Conservation (phyloP, 108 stramenopile species). For the Bacterosira constricta region DNA sequence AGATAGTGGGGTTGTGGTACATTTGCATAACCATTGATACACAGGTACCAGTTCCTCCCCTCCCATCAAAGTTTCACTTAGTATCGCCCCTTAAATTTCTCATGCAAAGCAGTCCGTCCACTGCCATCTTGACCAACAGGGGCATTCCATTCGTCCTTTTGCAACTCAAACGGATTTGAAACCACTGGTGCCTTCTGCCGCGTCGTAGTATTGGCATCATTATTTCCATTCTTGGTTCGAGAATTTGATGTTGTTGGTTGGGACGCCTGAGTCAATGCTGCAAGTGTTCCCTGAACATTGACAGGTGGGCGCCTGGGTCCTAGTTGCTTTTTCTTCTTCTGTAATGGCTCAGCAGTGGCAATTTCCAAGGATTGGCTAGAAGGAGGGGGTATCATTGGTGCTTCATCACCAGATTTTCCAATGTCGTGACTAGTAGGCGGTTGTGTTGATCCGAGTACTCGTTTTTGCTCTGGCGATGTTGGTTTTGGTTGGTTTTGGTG, state of each 20-base stretch:
- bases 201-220: not conserved
- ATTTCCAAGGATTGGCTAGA: not conserved
- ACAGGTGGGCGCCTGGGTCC: constrained; percentile 14
- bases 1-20: no score
- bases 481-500: not conserved
- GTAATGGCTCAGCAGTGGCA: not conserved
- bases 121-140: constrained; percentile 80
- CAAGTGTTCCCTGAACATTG: constrained; percentile 29
- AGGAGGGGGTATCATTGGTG: not conserved
- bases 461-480: not conserved
- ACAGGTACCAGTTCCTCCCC: not conserved
- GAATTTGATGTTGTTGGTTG: not conserved
- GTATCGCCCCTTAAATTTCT: constrained; percentile 85
- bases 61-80: constrained; percentile 8
- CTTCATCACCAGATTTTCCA: not conserved
- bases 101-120: constrained; percentile 76
- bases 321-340: constrained; percentile 14
- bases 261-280: constrained; percentile 21
- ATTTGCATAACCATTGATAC: not conserved
- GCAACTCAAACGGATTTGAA: constrained; percentile 36
- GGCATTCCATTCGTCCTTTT: constrained; percentile 78
- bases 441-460: not conserved
- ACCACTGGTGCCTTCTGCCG: not conserved
- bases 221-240: not conserved
- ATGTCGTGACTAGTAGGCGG: not conserved